Evolutionary conservation across 108 stramenopile genomes (phyloP).

Genomic region (Pelagomonas calceolata): DNA sequence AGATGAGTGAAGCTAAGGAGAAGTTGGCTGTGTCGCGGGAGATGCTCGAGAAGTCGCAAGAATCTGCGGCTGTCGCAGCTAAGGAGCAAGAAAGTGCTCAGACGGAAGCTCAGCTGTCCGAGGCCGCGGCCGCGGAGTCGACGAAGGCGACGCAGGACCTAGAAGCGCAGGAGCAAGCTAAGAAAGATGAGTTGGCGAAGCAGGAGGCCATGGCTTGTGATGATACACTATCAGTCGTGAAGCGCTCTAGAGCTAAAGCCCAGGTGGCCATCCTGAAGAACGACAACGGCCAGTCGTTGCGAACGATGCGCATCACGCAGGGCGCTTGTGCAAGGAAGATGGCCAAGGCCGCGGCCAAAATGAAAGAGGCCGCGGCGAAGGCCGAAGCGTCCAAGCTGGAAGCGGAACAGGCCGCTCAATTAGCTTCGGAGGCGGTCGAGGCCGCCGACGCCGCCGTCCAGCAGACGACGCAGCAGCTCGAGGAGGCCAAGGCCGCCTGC

Average conservation of each 20-base stretch:
- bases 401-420: conserved; percentile 8
- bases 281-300: conserved; percentile 17
- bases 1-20: conserved; percentile 9
- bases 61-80: conserved; percentile 6
- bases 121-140: conserved; percentile 5
- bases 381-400: conserved; percentile 11
- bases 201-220: not conserved
- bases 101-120: conserved; percentile 8
- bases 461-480: conserved; percentile 2
- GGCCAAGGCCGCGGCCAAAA: conserved; percentile 13
- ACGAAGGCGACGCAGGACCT: conserved; percentile 9
- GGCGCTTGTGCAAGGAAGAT: conserved; percentile 18
- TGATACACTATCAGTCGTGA: conserved; percentile 6
- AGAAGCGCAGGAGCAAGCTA: not conserved
- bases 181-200: not conserved
- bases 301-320: conserved; percentile 11
- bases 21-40: conserved; percentile 1
- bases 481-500: conserved; percentile 12
- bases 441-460: conserved; percentile 12
- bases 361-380: conserved; percentile 3
- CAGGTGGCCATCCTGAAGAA: conserved; percentile 13
- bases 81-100: conserved; percentile 1
- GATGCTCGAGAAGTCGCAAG: conserved; percentile 6
- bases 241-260: conserved; percentile 16
- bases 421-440: conserved; percentile 1